These are phyloP conservation scores for Cyclostephanos tholiformis DNA, from an alignment of 108 stramenopile species.

Conservation along the genomic window DNA sequence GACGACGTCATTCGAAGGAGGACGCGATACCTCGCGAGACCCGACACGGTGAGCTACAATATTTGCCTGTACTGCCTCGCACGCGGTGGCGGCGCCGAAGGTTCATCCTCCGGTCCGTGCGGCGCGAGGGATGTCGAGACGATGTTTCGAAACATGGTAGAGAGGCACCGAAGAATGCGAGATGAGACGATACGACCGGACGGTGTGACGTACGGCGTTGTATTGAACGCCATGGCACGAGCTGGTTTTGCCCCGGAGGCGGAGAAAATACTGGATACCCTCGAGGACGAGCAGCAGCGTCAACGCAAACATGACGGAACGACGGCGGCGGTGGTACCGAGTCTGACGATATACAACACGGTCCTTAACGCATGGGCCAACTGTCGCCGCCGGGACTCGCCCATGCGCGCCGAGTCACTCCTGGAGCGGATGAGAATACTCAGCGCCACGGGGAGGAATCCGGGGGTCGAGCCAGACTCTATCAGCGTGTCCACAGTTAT, in stretches of 20 bases:
- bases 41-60: constrained; percentile 76
- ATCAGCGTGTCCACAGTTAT: constrained; percentile 49
- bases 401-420: constrained; percentile 39
- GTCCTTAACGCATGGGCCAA: constrained; percentile 75
- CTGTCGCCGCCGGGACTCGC: constrained; percentile 35
- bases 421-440: constrained; percentile 37
- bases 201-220: constrained; percentile 41
- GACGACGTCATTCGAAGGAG: background rate
- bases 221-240: constrained; percentile 43
- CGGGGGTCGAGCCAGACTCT: constrained; percentile 40
- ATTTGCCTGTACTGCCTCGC: constrained; percentile 56
- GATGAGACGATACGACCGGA: constrained; percentile 39
- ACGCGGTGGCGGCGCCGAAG: constrained; percentile 17
- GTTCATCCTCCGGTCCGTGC: background rate
- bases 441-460: constrained; percentile 40
- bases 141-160: constrained; percentile 43
- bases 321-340: constrained; percentile 29
- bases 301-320: background rate
- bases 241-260: constrained; percentile 46
- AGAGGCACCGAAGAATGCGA: constrained; percentile 22
- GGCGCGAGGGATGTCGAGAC: constrained; percentile 46
- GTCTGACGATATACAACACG: constrained; percentile 59
- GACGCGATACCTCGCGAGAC: constrained; percentile 31
- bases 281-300: constrained; percentile 29
- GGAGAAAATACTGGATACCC: constrained; percentile 33